phyloP scores from a whole-genome alignment of 2,329 filamentous ascomycete genomes.

The Beauveria sp. region DNA sequence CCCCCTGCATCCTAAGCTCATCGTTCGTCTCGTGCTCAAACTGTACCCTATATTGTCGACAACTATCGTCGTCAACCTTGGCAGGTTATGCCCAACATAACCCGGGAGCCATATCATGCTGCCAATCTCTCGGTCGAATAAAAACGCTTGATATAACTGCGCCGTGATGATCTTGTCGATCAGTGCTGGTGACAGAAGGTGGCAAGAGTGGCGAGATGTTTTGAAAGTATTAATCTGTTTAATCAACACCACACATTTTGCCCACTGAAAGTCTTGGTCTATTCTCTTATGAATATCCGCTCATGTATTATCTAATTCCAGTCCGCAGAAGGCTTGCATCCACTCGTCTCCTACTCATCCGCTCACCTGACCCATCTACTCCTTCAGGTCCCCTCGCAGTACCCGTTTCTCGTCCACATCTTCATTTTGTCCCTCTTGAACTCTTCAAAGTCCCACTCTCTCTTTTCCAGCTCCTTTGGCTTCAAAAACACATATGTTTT shows the following conservation, averaged over 20 bases:
- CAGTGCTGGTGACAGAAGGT: no score
- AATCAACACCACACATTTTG: no score
- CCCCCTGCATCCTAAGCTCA: not conserved
- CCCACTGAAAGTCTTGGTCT: no score
- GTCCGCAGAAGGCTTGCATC: no score
- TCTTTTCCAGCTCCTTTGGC: slow-evolving; percentile 50
- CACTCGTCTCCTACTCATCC: not conserved
- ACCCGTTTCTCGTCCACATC: slow-evolving; percentile 42
- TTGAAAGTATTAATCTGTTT: no score
- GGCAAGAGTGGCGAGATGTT: no score
- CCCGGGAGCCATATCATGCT: no score
- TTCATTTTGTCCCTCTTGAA: slow-evolving; percentile 69
- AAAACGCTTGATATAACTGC: no score
- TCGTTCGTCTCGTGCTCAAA: not conserved
- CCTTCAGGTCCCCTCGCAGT: slow-evolving; percentile 23
- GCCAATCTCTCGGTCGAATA: no score
- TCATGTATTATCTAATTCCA: no score
- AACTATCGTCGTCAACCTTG: not conserved
- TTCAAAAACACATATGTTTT: slow-evolving; percentile 58
- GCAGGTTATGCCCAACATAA: not conserved
- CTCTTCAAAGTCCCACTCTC: slow-evolving; percentile 82
- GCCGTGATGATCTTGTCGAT: no score
- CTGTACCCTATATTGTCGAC: not conserved
- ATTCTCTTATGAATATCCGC: no score
- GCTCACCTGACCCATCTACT: not conserved